Evolutionary conservation across 257 asterid species (phyloP), one percentile per base, ranked within the genome.

Genomic region (Solanum chmielewskii): DNA sequence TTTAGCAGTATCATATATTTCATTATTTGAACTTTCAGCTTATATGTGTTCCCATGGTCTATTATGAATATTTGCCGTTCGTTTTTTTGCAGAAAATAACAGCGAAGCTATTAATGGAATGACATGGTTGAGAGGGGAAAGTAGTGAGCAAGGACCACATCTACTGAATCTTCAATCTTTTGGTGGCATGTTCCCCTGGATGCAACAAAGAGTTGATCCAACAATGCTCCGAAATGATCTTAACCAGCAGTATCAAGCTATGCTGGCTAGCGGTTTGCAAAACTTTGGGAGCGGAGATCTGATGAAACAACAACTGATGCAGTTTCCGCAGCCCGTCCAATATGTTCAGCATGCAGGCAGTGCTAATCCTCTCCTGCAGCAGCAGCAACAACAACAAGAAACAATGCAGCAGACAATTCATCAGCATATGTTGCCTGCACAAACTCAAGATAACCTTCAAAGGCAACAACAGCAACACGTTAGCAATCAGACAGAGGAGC

Each of bases 161-260:
- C 85, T 98, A 49, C 56, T 93, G 90, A 95, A 94, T 86, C 92
- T 93, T 82, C 98, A 92, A 80, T 90, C 99, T 69, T 91, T 86
- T 13, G 97, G 82, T 21, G 82, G 98, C 49, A 92, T 94, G 98
- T 83, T 91, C 64, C 98, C 98, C 13, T 94, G 94, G 96, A 93
- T 94, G 97, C 99, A 95, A 89, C 98, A 97, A 93, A 91, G 98
- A 84, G 86, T 92, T 7, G 99, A 95, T 87, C 98, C 98, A 3
- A 77, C 92, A 33, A 68, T 90, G 91, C 83, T 90, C 68, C 95
- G 93, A 62, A 94, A 88, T 33, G 98, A 97, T 86, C 92, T 94
- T 42, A 90, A 92, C 81, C 98, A 94, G 92, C 99, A 93, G 87
- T 97, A 95, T 86, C 99, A 94, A 90, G 95, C 97, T 64, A 92